Base-by-base conservation (phyloP, 495 filamentous ascomycete species). In the Staphylotrichum longicolle region DNA sequence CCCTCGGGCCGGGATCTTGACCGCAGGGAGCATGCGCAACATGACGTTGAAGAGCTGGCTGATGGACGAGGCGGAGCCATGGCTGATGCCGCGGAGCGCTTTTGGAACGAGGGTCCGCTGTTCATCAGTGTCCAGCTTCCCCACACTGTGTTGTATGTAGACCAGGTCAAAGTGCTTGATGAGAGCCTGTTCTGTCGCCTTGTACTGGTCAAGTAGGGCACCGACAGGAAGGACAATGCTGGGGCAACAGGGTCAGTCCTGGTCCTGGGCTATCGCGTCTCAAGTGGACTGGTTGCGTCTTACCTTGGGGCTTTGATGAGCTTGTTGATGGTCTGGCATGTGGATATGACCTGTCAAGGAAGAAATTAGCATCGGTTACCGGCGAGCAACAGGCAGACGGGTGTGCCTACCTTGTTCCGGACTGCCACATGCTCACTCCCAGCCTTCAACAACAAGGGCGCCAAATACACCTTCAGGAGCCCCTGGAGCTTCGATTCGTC, bases 121-220 rank as follows among this genome's bases (percentile, higher is more conserved):
- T 46, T 76, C 73, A 7, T 62, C 75, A 54, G 62, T 78, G 66
- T 73, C 72, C 10, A 98, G 76, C 33, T 93, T 85, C 46, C 84
- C 81, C 47, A 97, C 78, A 40, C 93, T 92, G 71, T 94, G 89
- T 67, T 95, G 91, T 37, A 96, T 86, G 73, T 95, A 96, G 37
- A 88, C 77, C 55, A 98, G 72, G 77, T 97, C 94, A 72, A 96
- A 91, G 69, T 96, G 89, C 60, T 89, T 85, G 54, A 98, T 82
- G 7, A 96, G 81, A 3, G 88, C 79, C n/a, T 79, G 79, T 7
- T 78, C 70, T 10, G 77, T 84, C 30, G 88, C 87, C 68, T 96
- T 97, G 80, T 93, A 97, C 70, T 97, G 94, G 64, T 89, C 89
- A 60, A 97, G 72, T 32, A 98, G 80, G 15, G 86, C 85, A 8